These are phyloP conservation scores for Helicostylum pulchrum DNA, from an alignment of 192 early-diverging fungal genomes.

Conservation along the genomic window DNA sequence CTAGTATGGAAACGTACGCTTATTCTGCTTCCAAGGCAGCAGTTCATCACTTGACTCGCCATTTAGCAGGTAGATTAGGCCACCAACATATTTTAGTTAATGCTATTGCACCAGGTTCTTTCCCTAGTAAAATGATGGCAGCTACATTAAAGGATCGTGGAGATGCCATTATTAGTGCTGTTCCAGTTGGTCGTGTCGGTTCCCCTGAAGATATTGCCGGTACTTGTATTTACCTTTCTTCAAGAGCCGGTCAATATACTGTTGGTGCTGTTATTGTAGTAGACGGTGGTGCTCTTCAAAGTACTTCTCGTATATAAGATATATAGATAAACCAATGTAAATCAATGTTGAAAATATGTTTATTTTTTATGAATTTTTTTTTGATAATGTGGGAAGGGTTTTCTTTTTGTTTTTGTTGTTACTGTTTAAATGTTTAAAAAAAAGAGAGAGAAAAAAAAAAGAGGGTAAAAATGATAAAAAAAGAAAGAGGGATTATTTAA, in stretches of 20 bases:
- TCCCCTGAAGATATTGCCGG: slow-evolving; percentile 83
- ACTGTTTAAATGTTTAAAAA: too few relatives aligned
- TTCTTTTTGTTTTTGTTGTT: neutral
- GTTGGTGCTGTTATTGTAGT: slow-evolving; percentile 29
- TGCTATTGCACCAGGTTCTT: slow-evolving; percentile 68
- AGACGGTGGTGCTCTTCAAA: slow-evolving; percentile 28
- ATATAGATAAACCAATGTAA: neutral
- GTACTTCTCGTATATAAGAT: slow-evolving; percentile 17
- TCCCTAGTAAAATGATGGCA: slow-evolving; percentile 76
- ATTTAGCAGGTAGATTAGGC: slow-evolving; percentile 64
- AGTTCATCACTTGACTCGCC: slow-evolving; percentile 66
- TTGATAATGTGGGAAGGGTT: neutral
- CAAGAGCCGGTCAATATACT: slow-evolving; percentile 69
- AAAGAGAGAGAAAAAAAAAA: too few relatives aligned
- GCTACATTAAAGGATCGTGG: slow-evolving; percentile 51
- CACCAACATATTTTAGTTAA: slow-evolving; percentile 59
- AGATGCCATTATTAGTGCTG: slow-evolving; percentile 47
- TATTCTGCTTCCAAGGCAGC: slow-evolving; percentile 81
- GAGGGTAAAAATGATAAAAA: too few relatives aligned
- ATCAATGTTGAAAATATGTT: neutral
- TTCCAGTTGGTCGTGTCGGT: slow-evolving; percentile 78
- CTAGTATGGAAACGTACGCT: slow-evolving; percentile 54
- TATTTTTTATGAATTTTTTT: slow-evolving; percentile 6
- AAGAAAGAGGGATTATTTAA: too few relatives aligned
- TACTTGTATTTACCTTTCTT: slow-evolving; percentile 74